These are phyloP conservation scores for Schwanniomyces pseudopolymorphus DNA, from an alignment of 805 yeast species.

Conservation along the genomic window DNA sequence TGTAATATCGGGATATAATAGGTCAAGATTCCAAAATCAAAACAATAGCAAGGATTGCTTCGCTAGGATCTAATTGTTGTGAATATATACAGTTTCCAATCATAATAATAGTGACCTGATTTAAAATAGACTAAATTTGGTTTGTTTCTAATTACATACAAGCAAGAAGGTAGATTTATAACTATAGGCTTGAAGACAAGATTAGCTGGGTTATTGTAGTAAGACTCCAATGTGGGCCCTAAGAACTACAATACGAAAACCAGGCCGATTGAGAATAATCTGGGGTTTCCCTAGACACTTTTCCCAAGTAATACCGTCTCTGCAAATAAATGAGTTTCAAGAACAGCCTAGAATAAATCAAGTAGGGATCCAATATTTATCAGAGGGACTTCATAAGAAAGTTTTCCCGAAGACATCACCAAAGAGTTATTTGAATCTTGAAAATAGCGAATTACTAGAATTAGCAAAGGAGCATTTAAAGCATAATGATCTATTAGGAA, in stretches of 20 bases:
- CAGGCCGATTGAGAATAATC: neutral
- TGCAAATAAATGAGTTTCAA: neutral
- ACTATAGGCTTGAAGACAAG: neutral
- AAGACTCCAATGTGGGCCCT: neutral
- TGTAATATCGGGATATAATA: neutral
- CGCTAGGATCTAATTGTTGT: neutral
- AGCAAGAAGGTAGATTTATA: neutral
- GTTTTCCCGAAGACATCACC: constrained; percentile 50
- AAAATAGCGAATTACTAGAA: constrained; percentile 36
- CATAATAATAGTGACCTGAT: neutral
- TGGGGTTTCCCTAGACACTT: neutral
- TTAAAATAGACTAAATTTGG: neutral
- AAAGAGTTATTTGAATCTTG: constrained; percentile 24
- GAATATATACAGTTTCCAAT: neutral
- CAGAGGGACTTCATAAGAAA: constrained; percentile 56
- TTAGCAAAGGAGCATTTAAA: constrained; percentile 61
- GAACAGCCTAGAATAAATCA: constrained; percentile 64
- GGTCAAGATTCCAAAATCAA: neutral
- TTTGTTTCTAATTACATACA: neutral
- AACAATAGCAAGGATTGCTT: neutral
- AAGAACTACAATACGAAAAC: neutral
- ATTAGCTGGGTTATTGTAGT: neutral
- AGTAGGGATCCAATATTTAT: constrained; percentile 78
- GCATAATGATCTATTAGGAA: constrained; percentile 70
- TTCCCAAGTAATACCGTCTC: neutral